Percentiles rank a stretch among this genome's conserved stretches.
Evolutionary conservation across 75 land plant species (phyloP).

Genomic region (Cryptomeria japonica): DNA sequence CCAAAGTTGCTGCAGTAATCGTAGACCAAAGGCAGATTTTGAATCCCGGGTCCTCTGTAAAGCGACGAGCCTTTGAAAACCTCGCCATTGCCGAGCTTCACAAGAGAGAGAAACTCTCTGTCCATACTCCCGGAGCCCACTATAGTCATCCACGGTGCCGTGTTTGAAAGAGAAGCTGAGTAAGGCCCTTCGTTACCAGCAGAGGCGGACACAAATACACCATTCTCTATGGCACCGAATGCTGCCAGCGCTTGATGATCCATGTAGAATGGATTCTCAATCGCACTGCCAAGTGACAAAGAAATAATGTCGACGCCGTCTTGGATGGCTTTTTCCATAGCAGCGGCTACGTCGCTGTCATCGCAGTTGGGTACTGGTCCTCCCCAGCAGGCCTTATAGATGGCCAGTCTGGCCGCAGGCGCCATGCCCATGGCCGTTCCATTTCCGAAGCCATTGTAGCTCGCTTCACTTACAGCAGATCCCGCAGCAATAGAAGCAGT

Average conservation of each 20-base stretch:
- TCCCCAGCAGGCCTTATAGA: conserved; percentile 28
- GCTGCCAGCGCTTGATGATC: conserved; percentile 37
- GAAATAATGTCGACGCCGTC: conserved; percentile 50
- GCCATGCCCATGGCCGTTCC: no score
- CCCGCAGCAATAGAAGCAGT: no score
- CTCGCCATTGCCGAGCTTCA: no score
- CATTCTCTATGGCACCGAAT: conserved; percentile 34
- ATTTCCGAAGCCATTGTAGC: no score
- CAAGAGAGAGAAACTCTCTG: no score
- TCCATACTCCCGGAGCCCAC: no score
- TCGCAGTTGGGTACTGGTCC: background rate
- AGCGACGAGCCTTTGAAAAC: no score
- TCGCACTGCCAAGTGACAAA: conserved; percentile 26
- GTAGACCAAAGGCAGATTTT: no score
- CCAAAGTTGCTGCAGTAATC: conserved; percentile 15
- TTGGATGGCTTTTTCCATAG: background rate
- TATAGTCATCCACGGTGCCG: conserved; percentile 30
- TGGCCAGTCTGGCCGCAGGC: background rate
- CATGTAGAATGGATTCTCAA: background rate
- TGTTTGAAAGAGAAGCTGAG: background rate
- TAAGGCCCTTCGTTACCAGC: conserved; percentile 39
- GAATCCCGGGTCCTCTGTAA: no score
- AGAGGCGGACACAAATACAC: conserved; percentile 3
- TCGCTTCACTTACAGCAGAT: no score
- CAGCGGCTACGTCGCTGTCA: conserved; percentile 33